These are phyloP conservation scores for Tuber umbilicatum DNA, from an alignment of 495 filamentous ascomycete genomes.

Conservation along the genomic window DNA sequence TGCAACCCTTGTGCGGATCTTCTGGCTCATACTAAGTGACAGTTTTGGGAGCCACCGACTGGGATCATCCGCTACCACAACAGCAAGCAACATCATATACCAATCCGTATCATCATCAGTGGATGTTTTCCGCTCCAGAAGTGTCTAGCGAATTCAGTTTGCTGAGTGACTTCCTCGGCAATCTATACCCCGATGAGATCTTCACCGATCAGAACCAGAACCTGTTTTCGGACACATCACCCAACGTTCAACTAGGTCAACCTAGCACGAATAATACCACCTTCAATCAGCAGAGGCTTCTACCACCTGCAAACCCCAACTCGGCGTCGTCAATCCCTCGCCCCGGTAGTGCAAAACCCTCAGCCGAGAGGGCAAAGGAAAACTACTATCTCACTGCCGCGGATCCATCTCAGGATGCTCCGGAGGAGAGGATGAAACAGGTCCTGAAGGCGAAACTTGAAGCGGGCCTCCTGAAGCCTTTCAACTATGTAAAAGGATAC, in stretches of 20 bases:
- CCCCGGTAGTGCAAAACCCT: conserved; percentile 53
- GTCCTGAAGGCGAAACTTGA: conserved; percentile 92
- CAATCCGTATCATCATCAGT: conserved; percentile 69
- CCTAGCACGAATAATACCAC: conserved; percentile 27
- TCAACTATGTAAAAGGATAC: conserved; percentile 97
- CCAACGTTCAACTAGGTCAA: conserved; percentile 21
- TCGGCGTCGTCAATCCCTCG: conserved; percentile 52
- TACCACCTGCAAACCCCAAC: conserved; percentile 14
- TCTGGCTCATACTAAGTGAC: conserved; percentile 35
- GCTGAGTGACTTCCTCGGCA: conserved; percentile 90
- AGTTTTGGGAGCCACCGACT: conserved; percentile 63
- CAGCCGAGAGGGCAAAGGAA: conserved; percentile 74
- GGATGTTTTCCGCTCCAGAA: conserved; percentile 92
- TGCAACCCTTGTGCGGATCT: conserved; percentile 28
- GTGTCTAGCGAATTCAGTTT: conserved; percentile 93
- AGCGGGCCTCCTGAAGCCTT: conserved; percentile 86
- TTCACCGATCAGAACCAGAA: conserved; percentile 24
- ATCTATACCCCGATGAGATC: conserved; percentile 47
- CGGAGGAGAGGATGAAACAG: conserved; percentile 91
- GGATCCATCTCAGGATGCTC: conserved; percentile 85
- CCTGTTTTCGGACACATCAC: conserved; percentile 24
- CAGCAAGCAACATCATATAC: conserved; percentile 40
- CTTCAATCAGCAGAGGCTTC: conserved; percentile 29
- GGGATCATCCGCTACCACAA: conserved; percentile 48
- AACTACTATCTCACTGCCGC: conserved; percentile 93